phyloP scores from a whole-genome alignment of 140 eudicot species.

The Anethum foeniculum region DNA sequence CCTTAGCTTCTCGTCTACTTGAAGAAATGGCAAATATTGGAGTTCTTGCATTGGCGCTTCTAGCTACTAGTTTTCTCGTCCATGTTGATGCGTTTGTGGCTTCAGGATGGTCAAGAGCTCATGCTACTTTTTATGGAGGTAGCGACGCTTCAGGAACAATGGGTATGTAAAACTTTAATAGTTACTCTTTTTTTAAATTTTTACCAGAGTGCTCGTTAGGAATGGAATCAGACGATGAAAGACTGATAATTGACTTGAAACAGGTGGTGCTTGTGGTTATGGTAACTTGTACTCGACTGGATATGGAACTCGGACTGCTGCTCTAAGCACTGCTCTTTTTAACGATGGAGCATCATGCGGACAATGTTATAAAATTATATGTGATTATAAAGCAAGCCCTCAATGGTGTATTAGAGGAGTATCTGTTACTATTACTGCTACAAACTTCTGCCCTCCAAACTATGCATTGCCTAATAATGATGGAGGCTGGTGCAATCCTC shows the following conservation, averaged over 20 bases:
- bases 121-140: slow-evolving; percentile 94
- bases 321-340: slow-evolving; percentile 93
- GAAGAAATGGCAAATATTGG: slow-evolving; percentile 33
- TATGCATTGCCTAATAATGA: slow-evolving; percentile 52
- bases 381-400: slow-evolving; percentile 56
- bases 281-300: slow-evolving; percentile 79
- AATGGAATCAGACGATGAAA: background rate
- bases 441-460: slow-evolving; percentile 95
- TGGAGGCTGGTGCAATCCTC: slow-evolving; percentile 99
- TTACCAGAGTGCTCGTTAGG: background rate
- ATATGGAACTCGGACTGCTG: slow-evolving; percentile 91
- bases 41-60: slow-evolving; percentile 17
- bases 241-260: slow-evolving; percentile 12
- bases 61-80: slow-evolving; percentile 15
- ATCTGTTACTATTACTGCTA: slow-evolving; percentile 75
- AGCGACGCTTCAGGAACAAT: slow-evolving; percentile 95
- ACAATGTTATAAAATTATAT: slow-evolving; percentile 72
- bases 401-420: slow-evolving; percentile 68
- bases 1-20: slow-evolving; percentile 2
- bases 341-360: slow-evolving; percentile 83
- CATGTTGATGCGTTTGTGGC: slow-evolving; percentile 46
- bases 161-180: slow-evolving; percentile 41
- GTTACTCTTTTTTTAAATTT: background rate
- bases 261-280: slow-evolving; percentile 99
- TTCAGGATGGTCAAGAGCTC: slow-evolving; percentile 53